phyloP scores from a whole-genome alignment of 805 yeast species.

The Myxozyma kluyveri region DNA sequence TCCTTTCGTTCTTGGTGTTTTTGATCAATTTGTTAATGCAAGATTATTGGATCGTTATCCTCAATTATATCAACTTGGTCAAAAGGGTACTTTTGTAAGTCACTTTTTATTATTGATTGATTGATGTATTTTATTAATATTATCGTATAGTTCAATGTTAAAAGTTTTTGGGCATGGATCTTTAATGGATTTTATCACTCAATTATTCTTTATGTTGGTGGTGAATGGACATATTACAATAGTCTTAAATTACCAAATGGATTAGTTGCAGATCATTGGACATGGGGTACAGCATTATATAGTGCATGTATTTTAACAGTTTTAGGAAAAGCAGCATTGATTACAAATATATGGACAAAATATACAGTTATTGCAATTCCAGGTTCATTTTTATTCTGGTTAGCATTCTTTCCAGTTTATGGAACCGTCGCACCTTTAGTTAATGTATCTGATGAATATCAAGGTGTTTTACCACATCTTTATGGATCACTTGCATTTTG shows the following conservation, averaged over 20 bases:
- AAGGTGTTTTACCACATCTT: conserved; percentile 71
- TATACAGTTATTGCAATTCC: conserved; percentile 90
- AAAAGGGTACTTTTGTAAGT: conserved; percentile 63
- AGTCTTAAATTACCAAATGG: conserved; percentile 68
- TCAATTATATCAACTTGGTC: conserved; percentile 87
- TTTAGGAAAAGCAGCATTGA: conserved; percentile 89
- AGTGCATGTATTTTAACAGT: conserved; percentile 86
- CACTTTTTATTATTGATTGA: not conserved
- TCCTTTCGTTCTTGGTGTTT: conserved; percentile 92
- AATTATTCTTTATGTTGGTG: conserved; percentile 72
- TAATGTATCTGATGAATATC: conserved; percentile 76
- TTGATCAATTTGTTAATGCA: conserved; percentile 94
- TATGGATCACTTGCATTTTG: conserved; percentile 80
- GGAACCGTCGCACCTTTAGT: conserved; percentile 80
- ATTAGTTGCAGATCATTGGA: conserved; percentile 79
- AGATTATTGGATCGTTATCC: conserved; percentile 88
- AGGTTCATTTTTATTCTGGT: conserved; percentile 84
- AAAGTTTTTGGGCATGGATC: conserved; percentile 97
- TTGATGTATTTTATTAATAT: not conserved
- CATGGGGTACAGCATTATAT: conserved; percentile 88
- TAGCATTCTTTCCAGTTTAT: conserved; percentile 81
- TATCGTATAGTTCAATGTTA: conserved; percentile 61
- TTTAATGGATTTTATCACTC: conserved; percentile 93
- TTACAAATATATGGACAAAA: conserved; percentile 92
- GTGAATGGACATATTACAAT: conserved; percentile 62